phyloP scores from a whole-genome alignment of 2,329 filamentous ascomycete species.

The Monilinia laxa region DNA sequence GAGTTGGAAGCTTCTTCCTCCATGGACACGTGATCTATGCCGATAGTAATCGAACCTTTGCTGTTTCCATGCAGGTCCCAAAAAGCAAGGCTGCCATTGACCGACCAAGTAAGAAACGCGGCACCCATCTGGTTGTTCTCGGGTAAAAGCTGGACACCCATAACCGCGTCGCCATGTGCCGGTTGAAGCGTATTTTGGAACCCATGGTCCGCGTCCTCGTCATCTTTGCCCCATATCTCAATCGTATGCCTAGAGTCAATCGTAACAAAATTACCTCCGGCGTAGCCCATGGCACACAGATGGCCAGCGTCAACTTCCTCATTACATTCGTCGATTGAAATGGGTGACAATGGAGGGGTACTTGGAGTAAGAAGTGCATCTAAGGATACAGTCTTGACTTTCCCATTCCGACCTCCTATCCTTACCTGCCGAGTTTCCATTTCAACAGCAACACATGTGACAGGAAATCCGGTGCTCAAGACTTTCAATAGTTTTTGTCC shows the following conservation, averaged over 20 bases:
- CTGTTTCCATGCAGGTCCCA: slow-evolving; percentile 76
- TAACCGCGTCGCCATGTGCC: slow-evolving; percentile 62
- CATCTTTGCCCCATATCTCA: slow-evolving; percentile 50
- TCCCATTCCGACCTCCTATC: slow-evolving; percentile 43
- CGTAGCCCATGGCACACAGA: slow-evolving; percentile 66
- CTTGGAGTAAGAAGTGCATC: slow-evolving; percentile 41
- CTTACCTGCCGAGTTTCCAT: slow-evolving; percentile 39
- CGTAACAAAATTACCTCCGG: slow-evolving; percentile 66
- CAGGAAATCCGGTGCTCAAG: slow-evolving; percentile 62
- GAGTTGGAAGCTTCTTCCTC: slow-evolving; percentile 57
- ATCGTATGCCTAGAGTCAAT: slow-evolving; percentile 76
- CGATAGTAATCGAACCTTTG: slow-evolving; percentile 62
- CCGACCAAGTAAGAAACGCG: slow-evolving; percentile 87
- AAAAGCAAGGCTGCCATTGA: slow-evolving; percentile 74
- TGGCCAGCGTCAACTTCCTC: slow-evolving; percentile 40
- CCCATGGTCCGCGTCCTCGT: slow-evolving; percentile 40
- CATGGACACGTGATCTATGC: slow-evolving; percentile 62
- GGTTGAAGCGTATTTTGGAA: slow-evolving; percentile 54
- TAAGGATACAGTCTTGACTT: slow-evolving; percentile 52
- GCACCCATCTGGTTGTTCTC: slow-evolving; percentile 61
- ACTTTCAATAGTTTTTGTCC: slow-evolving; percentile 69
- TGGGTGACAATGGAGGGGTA: slow-evolving; percentile 39
- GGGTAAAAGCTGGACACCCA: slow-evolving; percentile 70
- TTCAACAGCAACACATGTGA: slow-evolving; percentile 44
- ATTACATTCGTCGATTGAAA: slow-evolving; percentile 27